phyloP scores from a whole-genome alignment of 768 basidiomycete genomes.

The Punctularia strigosozonata region DNA sequence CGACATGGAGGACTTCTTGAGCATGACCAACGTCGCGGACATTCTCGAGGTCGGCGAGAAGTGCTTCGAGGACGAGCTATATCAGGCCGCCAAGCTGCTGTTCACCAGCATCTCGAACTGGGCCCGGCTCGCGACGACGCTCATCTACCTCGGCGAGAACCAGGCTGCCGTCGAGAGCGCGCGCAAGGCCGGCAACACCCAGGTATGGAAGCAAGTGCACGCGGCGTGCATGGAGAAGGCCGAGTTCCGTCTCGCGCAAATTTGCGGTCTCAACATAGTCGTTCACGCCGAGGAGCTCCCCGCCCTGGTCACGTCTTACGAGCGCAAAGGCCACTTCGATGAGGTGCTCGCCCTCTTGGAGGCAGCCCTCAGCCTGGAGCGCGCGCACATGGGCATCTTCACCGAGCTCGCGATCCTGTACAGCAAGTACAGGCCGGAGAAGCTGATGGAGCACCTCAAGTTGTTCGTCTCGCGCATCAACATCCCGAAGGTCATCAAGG shows the following conservation, averaged over 20 bases:
- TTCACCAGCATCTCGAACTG: conserved; percentile 98
- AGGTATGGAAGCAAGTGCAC: conserved; percentile 99
- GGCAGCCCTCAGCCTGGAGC: conserved; percentile 90
- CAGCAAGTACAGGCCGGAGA: conserved; percentile 91
- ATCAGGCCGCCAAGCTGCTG: conserved; percentile 91
- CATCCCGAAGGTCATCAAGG: conserved; percentile 98
- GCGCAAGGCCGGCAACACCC: conserved; percentile 98
- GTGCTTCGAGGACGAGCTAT: conserved; percentile 96
- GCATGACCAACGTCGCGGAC: conserved; percentile 98
- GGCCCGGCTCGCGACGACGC: conserved; percentile 94
- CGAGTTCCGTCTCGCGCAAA: conserved; percentile 97
- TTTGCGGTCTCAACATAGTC: conserved; percentile 96
- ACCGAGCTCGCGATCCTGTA: conserved; percentile 87
- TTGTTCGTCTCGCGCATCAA: conserved; percentile 94
- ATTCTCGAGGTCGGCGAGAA: conserved; percentile 96
- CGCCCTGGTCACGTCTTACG: conserved; percentile 70
- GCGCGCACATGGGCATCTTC: conserved; percentile 89
- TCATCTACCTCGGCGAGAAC: conserved; percentile 97
- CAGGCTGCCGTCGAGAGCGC: conserved; percentile 98
- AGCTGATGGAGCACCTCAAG: conserved; percentile 98
- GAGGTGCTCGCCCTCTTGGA: conserved; percentile 88
- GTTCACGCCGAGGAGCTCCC: conserved; percentile 84
- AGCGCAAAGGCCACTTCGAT: conserved; percentile 86
- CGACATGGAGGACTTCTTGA: conserved; percentile 99
- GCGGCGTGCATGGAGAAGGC: conserved; percentile 95